Evolutionary conservation across 306 rosid genomes (phyloP), one percentile per base, ranked within the genome.

Genomic region (Pyrus communis): DNA sequence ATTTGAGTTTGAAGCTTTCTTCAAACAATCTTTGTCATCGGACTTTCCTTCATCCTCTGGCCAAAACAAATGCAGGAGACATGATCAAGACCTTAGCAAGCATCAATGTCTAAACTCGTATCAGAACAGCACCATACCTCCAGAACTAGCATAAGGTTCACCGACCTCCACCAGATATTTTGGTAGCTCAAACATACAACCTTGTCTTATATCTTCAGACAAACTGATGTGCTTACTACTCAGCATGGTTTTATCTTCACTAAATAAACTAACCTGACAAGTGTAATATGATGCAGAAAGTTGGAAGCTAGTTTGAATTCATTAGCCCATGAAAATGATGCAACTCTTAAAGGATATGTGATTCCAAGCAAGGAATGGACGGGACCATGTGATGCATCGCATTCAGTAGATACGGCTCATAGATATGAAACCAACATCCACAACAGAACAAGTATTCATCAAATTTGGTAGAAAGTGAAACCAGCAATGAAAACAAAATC

Each of bases 31-130:
- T 74, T 69, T 69, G 55, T 69, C 73, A 18, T 30, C 76, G 70
- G 80, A 40, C 79, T 82, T 76, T 67, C 82, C 95, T 91, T 89
- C 84, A 76, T 60, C 76, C 64, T 82, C 60, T 67, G 73, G 73
- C 81, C 87, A 81, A 73, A 82, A 79, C 66, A 60, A 66, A 52
- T 49, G 64, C 69, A 79, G 69, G 72, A 71, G 72, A 57, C 66
- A 73, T 68, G 78, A 84, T 42, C 31, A 43, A 75, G 75, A 74
- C 67, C 71, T 55, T 65, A 33, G 69, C 74, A 64, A 79, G 27
- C 27, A 70, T 80, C 52, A 22, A 61, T 30, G n/a, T 57, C 70
- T 52, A 60, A 75, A 64, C 22, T 72, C 67, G 7, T 71, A 35
- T 51, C 31, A 49, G 10, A 33, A 17, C 46, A 67, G 82, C 35